Evolutionary conservation across 306 rosid species (phyloP).

Genomic region (Purshia tridentata): DNA sequence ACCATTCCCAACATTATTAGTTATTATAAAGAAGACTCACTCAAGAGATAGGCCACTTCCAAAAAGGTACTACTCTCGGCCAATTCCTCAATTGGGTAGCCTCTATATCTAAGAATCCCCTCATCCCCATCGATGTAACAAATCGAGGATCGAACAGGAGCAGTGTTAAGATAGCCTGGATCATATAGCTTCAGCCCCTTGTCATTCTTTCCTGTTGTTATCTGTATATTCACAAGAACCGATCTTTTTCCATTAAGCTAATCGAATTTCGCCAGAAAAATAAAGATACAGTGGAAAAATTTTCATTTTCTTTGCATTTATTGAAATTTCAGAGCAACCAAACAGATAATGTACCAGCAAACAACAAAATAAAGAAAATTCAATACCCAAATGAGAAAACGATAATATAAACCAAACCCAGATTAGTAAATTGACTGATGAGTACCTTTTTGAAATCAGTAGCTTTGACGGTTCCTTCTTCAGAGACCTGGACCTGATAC

Average conservation of each 20-base stretch:
- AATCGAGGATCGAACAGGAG: constrained; percentile 79
- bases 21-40: constrained; percentile 37
- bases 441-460: constrained; percentile 74
- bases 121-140: constrained; percentile 86
- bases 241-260: not conserved
- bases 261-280: not conserved
- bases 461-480: constrained; percentile 72
- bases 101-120: constrained; percentile 87
- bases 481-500: constrained; percentile 56
- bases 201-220: constrained; percentile 63
- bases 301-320: not conserved
- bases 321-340: not conserved
- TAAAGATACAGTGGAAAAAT: not conserved
- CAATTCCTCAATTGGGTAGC: constrained; percentile 89
- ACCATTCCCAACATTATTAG: not conserved
- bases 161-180: constrained; percentile 88
- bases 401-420: not conserved
- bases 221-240: constrained; percentile 37
- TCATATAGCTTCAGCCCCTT: constrained; percentile 89
- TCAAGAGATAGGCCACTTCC: constrained; percentile 82
- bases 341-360: not conserved
- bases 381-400: not conserved
- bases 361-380: not conserved
- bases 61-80: constrained; percentile 71
- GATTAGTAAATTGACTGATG: not conserved